Evolutionary conservation across 1,284 basidiomycete species (phyloP), one percentile per base, ranked within the genome.

Genomic region (Uromyces viciae-fabae): DNA sequence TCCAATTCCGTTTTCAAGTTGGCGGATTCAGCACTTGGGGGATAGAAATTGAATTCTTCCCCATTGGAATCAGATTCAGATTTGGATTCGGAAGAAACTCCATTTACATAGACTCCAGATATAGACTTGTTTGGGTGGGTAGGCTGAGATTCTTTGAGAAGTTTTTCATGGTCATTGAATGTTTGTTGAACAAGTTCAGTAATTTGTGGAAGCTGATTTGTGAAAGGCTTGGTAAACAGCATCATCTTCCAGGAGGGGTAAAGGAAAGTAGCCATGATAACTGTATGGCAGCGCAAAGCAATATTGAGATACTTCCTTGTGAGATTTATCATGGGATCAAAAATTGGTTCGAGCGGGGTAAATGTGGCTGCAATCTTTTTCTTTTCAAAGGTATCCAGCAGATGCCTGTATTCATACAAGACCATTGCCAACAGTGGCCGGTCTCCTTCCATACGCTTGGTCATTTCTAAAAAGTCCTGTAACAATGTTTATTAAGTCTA

Each of bases 181-280:
- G 14, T 28, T 5, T 17, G 28, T 31, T 3, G 5, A n/a, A 64
- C 40, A 3, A 64, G 8, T 2, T 64, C 40, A 5, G 2, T 64
- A 38, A 64, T 64, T 22, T 22, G 11, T 17, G 9, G 11, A 2
- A 64, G 9, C 33, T 64, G 60, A 64, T 1, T 33, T 9, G 22
- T 14, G 17, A 36, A 64, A 8, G 17, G 60, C 9, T 36, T 3
- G 33, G 31, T 68, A 25, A 68, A 68, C 11, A 68, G 64, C 64
- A 68, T 68, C 64, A 68, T 42, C 40, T 42, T 8, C 64, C 64
- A 68, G 14, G 36, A 2, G 2, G 64, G 38, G 22, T 68, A 42
- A n/a, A 68, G 64, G 31, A 68, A 68, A 4, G 36, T 68, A 2
- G 64, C 64, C 33, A 68, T 68, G 36, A 68, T 42, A 14, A 68